Conservation (phyloP, 2,329 filamentous ascomycete genomes). For the Didymella pinodella region DNA sequence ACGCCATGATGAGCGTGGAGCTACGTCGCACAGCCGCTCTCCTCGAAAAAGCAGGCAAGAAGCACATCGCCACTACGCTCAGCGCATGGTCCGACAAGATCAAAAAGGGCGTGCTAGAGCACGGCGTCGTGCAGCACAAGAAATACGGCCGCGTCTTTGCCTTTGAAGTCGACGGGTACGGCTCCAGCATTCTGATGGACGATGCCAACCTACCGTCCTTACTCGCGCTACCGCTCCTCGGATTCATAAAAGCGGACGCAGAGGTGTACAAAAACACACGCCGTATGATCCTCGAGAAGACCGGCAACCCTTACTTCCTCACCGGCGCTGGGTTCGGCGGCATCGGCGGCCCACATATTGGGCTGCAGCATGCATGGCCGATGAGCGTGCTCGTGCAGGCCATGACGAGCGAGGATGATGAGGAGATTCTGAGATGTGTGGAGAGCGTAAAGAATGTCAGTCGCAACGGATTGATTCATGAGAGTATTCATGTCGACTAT, state of each 20-base stretch:
- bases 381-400: conserved; percentile 94
- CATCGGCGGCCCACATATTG: conserved; percentile 86
- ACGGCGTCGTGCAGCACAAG: conserved; percentile 80
- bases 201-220: conserved; percentile 88
- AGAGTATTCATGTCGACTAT: conserved; percentile 85
- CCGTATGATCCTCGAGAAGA: conserved; percentile 76
- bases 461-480: conserved; percentile 82
- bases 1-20: conserved; percentile 95
- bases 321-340: conserved; percentile 79
- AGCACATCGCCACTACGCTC: conserved; percentile 58
- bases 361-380: conserved; percentile 91
- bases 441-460: conserved; percentile 77
- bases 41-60: conserved; percentile 68
- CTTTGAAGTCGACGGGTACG: conserved; percentile 88
- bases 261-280: conserved; percentile 86
- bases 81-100: conserved; percentile 70
- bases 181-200: conserved; percentile 84
- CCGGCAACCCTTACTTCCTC: conserved; percentile 89
- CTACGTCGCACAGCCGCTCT: conserved; percentile 76
- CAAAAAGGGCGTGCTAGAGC: conserved; percentile 78
- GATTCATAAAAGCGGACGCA: conserved; percentile 72
- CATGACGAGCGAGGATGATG: conserved; percentile 83
- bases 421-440: conserved; percentile 79
- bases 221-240: conserved; percentile 78
- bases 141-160: conserved; percentile 82